A percentile compares a stretch with the other conserved stretches of the same genome.
Conservation (phyloP, 352 stramenopile species). For the Proteromonas lacertae region DNA sequence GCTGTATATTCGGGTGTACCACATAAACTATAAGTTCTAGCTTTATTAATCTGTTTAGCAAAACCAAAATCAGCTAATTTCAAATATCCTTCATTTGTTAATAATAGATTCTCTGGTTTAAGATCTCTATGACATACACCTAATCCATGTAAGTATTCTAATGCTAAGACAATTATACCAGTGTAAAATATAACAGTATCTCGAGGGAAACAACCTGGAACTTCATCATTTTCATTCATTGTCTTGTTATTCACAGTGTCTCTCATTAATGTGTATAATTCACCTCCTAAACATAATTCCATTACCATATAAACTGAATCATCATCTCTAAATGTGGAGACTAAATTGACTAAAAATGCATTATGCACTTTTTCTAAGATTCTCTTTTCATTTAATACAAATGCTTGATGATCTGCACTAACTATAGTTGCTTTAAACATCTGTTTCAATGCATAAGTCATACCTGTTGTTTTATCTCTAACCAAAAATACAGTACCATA, state of each 20-base stretch:
- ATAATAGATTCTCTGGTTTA: constrained; percentile 61
- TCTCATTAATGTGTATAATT: constrained; percentile 70
- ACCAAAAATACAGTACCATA: constrained; percentile 77
- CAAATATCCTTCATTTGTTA: constrained; percentile 43
- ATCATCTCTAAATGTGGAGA: constrained; percentile 66
- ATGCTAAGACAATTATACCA: constrained; percentile 21
- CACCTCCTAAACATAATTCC: constrained; percentile 75
- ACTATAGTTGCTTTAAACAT: constrained; percentile 81
- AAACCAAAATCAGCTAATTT: constrained; percentile 47
- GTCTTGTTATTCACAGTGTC: too few relatives aligned
- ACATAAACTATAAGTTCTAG: constrained; percentile 70
- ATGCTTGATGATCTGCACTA: constrained; percentile 74
- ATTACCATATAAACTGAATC: constrained; percentile 90
- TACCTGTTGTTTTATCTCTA: constrained; percentile 23
- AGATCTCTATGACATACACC: constrained; percentile 52
- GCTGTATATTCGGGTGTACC: constrained; percentile 59
- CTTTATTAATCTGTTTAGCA: constrained; percentile 26
- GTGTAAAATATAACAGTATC: constrained; percentile 28
- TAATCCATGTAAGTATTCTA: constrained; percentile 35
- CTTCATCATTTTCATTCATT: too few relatives aligned
- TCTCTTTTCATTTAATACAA: constrained; percentile 89
- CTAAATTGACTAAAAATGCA: constrained; percentile 80
- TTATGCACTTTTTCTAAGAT: constrained; percentile 80
- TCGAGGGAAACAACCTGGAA: constrained; percentile 20
- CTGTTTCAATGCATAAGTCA: constrained; percentile 72